These are phyloP conservation scores for Xylaria longipes DNA, from an alignment of 495 filamentous ascomycete species.

Conservation along the genomic window DNA sequence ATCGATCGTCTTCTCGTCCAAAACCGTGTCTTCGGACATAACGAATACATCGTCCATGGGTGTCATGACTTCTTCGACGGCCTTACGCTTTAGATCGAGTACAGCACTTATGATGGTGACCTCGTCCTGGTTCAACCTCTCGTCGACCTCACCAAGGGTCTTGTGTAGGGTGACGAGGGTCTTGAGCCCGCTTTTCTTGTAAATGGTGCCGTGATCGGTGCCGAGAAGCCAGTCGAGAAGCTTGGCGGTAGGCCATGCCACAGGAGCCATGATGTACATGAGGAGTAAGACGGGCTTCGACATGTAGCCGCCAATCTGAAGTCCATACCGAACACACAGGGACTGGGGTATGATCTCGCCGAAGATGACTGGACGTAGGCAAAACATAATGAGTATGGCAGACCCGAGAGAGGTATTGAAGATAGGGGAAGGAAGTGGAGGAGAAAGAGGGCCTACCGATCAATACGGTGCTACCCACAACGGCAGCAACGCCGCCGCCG, in stretches of 20 bases:
- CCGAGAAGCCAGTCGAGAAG: constrained; percentile 87
- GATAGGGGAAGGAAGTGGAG: neutral
- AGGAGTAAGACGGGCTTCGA: constrained; percentile 83
- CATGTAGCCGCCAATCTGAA: constrained; percentile 96
- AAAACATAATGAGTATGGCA: neutral
- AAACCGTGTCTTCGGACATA: constrained; percentile 87
- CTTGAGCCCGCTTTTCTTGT: constrained; percentile 90
- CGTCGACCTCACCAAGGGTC: constrained; percentile 81
- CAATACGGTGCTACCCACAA: constrained; percentile 87
- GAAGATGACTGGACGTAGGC: constrained; percentile 77
- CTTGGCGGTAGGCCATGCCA: constrained; percentile 90
- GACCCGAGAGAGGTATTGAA: neutral
- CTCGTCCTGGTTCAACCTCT: constrained; percentile 94
- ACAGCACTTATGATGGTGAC: constrained; percentile 98
- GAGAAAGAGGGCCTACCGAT: constrained; percentile 68
- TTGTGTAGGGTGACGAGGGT: constrained; percentile 89
- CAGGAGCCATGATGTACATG: constrained; percentile 88
- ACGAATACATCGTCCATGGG: constrained; percentile 97
- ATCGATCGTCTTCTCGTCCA: constrained; percentile 94
- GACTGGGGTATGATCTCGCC: constrained; percentile 96
- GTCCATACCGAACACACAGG: constrained; percentile 93
- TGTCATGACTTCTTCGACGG: constrained; percentile 95
- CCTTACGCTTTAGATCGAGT: constrained; percentile 93
- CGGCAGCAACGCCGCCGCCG: constrained; percentile 93
- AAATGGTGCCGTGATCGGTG: constrained; percentile 90